phyloP scores from a whole-genome alignment of 1,139 yeast genomes.

The Scheffersomyces illinoinensis region DNA sequence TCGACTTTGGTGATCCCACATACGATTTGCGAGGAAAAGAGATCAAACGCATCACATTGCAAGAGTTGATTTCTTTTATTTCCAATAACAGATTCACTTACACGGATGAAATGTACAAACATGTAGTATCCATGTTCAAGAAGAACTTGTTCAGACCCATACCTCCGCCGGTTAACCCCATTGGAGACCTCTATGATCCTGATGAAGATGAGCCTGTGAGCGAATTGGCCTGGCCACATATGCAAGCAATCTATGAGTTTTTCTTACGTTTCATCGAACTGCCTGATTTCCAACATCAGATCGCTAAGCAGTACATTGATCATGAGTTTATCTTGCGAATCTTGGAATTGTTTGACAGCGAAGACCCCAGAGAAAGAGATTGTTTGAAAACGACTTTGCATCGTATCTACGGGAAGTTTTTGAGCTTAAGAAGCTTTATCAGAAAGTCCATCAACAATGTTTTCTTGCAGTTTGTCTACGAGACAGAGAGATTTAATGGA shows the following conservation, averaged over 20 bases:
- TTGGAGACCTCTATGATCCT: constrained; percentile 95
- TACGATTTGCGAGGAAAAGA: constrained; percentile 92
- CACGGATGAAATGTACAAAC: constrained; percentile 87
- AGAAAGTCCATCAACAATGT: constrained; percentile 91
- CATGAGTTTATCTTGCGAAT: constrained; percentile 81
- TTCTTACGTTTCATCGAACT: constrained; percentile 90
- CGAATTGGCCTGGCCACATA: constrained; percentile 98
- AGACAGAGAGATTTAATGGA: constrained; percentile 95
- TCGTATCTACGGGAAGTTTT: constrained; percentile 91
- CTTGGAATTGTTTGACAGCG: constrained; percentile 89
- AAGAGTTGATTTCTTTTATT: constrained; percentile 86
- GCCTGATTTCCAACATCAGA: constrained; percentile 90
- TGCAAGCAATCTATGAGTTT: constrained; percentile 95
- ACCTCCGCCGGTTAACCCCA: constrained; percentile 97
- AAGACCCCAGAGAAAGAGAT: constrained; percentile 95
- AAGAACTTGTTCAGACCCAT: constrained; percentile 89
- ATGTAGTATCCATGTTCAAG: constrained; percentile 88
- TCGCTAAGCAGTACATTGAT: constrained; percentile 92
- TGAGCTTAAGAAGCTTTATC: constrained; percentile 86
- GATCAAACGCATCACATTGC: constrained; percentile 80
- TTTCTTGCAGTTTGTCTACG: constrained; percentile 89
- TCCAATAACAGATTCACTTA: constrained; percentile 79
- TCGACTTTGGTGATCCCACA: constrained; percentile 93
- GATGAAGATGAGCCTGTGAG: constrained; percentile 98
- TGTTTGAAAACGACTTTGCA: constrained; percentile 93